These are phyloP conservation scores for Auricularia sp. DNA, from an alignment of 768 basidiomycete genomes.

Conservation along the genomic window DNA sequence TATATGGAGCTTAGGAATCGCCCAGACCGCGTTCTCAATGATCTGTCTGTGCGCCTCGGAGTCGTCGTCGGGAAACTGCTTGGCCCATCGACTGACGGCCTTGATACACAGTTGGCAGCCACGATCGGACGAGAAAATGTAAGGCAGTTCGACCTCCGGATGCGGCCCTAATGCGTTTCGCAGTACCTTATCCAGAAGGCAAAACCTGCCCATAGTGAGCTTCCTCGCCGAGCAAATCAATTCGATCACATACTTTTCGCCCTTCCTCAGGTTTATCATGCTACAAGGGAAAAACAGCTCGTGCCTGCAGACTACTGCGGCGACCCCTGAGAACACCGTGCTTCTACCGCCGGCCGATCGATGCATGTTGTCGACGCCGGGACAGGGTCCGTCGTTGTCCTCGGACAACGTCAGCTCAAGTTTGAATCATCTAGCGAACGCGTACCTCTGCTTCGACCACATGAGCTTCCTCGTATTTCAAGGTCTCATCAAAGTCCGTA, in stretches of 20 bases:
- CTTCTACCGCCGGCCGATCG: background rate
- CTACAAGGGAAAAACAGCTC: background rate
- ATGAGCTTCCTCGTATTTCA: background rate
- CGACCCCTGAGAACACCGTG: background rate
- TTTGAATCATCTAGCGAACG: background rate
- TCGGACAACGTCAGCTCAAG: background rate
- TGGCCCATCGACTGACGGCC: background rate
- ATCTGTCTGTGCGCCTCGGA: background rate
- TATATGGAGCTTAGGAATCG: background rate
- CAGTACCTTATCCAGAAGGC: background rate
- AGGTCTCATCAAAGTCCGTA: background rate
- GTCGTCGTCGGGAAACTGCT: background rate
- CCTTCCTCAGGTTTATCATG: background rate
- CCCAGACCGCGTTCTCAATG: background rate
- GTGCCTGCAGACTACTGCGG: background rate
- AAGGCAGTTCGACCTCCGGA: background rate
- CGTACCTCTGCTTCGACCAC: background rate
- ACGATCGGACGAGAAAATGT: background rate
- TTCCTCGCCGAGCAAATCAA: background rate
- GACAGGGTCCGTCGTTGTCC: background rate
- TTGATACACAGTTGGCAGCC: background rate
- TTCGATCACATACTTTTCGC: background rate
- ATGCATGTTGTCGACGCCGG: background rate
- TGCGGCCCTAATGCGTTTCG: background rate
- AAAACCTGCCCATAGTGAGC: background rate